A percentile compares a stretch with the other conserved stretches of the same genome.
Evolutionary conservation across 208 protist genomes (phyloP).

Genomic region (Acanthamoeba triangularis): DNA sequence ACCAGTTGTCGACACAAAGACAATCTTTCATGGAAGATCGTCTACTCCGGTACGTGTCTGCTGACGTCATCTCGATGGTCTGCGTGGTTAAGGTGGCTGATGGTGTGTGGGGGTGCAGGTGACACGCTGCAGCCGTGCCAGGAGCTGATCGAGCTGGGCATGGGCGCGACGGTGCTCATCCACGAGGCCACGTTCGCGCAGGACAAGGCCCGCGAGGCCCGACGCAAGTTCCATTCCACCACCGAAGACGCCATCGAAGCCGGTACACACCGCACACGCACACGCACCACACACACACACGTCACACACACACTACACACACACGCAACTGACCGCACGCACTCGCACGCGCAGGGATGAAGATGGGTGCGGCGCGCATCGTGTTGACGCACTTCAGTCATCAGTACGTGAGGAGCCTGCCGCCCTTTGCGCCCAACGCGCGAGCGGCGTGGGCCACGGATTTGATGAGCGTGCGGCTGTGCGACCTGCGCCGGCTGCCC

Average conservation of each 20-base stretch:
- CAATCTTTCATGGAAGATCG: not conserved
- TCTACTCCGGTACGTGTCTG: not conserved
- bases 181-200: constrained; percentile 90
- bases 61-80: not conserved
- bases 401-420: constrained; percentile 83
- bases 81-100: not conserved
- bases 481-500: not conserved
- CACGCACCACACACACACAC: not conserved
- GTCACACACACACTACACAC: not conserved
- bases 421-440: not conserved
- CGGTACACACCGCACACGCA: not conserved
- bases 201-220: constrained; percentile 79
- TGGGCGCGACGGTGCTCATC: constrained; percentile 79
- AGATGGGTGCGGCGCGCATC: constrained; percentile 78
- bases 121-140: constrained; percentile 78
- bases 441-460: constrained; percentile 58
- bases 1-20: too few relatives aligned
- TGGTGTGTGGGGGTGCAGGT: not conserved
- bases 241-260: constrained; percentile 81
- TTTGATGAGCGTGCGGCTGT: constrained; percentile 67
- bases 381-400: constrained; percentile 89
- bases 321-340: not conserved
- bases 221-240: constrained; percentile 85
- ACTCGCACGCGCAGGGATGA: not conserved
- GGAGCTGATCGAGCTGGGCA: constrained; percentile 58